Conservation (phyloP, 1,284 basidiomycete genomes). For the Schizopora paradoxa region DNA sequence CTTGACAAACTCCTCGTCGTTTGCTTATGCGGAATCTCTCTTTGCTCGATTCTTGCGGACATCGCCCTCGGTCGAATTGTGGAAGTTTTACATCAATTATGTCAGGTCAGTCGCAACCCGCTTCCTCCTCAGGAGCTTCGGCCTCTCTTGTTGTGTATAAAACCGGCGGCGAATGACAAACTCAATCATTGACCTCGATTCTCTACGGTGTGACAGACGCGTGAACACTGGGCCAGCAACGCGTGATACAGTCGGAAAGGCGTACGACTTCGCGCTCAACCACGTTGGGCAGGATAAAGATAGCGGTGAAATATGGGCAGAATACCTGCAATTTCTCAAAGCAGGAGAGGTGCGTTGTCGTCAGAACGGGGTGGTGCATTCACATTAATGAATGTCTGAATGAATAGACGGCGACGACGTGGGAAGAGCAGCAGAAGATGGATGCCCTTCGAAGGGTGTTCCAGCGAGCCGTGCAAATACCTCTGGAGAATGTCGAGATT, state of each 20-base stretch:
- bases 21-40: slow-evolving; percentile 68
- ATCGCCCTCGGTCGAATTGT: slow-evolving; percentile 81
- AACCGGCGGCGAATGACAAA: neutral
- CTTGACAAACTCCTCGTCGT: slow-evolving; percentile 51
- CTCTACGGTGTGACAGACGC: slow-evolving; percentile 34
- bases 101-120: slow-evolving; percentile 52
- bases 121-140: slow-evolving; percentile 6
- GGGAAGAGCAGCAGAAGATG: slow-evolving; percentile 96
- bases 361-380: slow-evolving; percentile 3
- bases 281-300: slow-evolving; percentile 87
- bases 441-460: slow-evolving; percentile 89
- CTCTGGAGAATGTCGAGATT: slow-evolving; percentile 87
- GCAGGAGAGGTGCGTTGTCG: slow-evolving; percentile 59
- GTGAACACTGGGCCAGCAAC: slow-evolving; percentile 51
- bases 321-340: slow-evolving; percentile 83
- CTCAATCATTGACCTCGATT: slow-evolving; percentile 15
- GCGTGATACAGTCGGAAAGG: slow-evolving; percentile 75
- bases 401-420: slow-evolving; percentile 60
- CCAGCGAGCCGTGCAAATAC: slow-evolving; percentile 90
- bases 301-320: slow-evolving; percentile 68
- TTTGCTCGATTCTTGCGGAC: slow-evolving; percentile 80
- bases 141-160: neutral
- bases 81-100: slow-evolving; percentile 82
- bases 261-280: slow-evolving; percentile 91
- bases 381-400: slow-evolving; percentile 11